Percentiles rank a stretch among this genome's conserved stretches.
Conservation (phyloP, 2,329 filamentous ascomycete species). For the Tothia fuscella region DNA sequence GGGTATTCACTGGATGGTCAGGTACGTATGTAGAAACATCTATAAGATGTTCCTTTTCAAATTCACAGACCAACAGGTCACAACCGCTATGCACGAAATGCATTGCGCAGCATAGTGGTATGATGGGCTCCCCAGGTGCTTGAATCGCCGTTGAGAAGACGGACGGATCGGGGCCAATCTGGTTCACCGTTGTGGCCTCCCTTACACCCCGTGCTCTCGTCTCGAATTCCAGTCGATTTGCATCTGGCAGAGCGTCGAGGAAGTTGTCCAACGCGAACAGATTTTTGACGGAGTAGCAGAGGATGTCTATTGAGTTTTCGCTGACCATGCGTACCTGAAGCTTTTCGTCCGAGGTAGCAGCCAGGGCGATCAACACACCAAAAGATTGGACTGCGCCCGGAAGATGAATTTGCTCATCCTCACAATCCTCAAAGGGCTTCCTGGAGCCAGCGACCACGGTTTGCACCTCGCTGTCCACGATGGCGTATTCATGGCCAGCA, state of each 20-base stretch:
- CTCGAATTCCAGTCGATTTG: slow-evolving; percentile 66
- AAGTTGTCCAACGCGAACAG: slow-evolving; percentile 66
- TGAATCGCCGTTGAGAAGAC: slow-evolving; percentile 69
- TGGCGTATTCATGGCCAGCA: slow-evolving; percentile 6
- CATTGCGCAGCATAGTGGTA: slow-evolving; percentile 78
- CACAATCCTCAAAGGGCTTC: slow-evolving; percentile 47
- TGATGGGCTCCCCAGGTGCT: slow-evolving; percentile 38
- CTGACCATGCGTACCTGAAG: slow-evolving; percentile 63
- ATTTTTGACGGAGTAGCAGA: slow-evolving; percentile 65
- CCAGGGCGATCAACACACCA: slow-evolving; percentile 61
- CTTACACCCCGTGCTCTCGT: slow-evolving; percentile 81
- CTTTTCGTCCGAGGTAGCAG: slow-evolving; percentile 55
- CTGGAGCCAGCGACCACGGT: not conserved
- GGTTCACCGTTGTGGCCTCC: slow-evolving; percentile 70
- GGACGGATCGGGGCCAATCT: slow-evolving; percentile 60
- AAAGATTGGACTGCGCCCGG: slow-evolving; percentile 75
- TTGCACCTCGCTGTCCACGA: not conserved
- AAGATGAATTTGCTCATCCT: slow-evolving; percentile 83
- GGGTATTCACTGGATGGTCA: slow-evolving; percentile 55
- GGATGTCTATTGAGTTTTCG: slow-evolving; percentile 63
- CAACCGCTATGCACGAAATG: slow-evolving; percentile 59
- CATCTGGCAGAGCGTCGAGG: slow-evolving; percentile 67
- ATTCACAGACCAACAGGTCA: slow-evolving; percentile 71
- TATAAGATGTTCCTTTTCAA: slow-evolving; percentile 64
- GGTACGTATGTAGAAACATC: slow-evolving; percentile 50